These are phyloP conservation scores for Copromyces sp. DNA, from an alignment of 495 filamentous ascomycete genomes.

Conservation along the genomic window DNA sequence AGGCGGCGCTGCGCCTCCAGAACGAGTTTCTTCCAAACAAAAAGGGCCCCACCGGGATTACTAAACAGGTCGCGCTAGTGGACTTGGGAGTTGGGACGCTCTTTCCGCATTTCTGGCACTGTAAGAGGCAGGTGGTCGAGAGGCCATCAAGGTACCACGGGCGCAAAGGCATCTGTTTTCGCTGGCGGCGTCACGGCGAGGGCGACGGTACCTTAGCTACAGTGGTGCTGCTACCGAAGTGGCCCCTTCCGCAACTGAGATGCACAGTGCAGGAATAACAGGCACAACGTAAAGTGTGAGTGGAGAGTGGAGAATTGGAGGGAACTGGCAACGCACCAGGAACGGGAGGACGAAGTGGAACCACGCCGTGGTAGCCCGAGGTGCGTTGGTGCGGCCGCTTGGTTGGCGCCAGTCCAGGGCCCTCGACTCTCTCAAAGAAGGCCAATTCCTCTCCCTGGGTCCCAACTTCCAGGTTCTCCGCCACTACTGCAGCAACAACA, in stretches of 20 bases:
- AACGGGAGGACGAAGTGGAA: too few species aligned
- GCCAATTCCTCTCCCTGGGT: neutral
- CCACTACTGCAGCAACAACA: neutral
- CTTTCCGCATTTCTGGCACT: neutral
- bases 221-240: slow-evolving; percentile 15
- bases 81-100: slow-evolving; percentile 10
- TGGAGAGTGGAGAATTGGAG: neutral
- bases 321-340: neutral
- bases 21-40: slow-evolving; percentile 19
- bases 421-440: slow-evolving; percentile 10
- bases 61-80: slow-evolving; percentile 7
- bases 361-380: too few species aligned
- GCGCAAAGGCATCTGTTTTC: neutral
- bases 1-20: slow-evolving; percentile 11
- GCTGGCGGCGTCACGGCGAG: neutral
- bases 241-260: slow-evolving; percentile 25
- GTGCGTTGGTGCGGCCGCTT: too few species aligned
- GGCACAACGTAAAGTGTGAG: slow-evolving; percentile 4
- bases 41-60: slow-evolving; percentile 9
- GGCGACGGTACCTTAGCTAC: neutral
- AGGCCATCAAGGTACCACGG: neutral
- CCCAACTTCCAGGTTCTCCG: neutral
- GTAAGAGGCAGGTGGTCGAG: neutral
- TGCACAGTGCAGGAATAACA: neutral
- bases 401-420: slow-evolving; percentile 11